These are phyloP conservation scores for Candolleomyces efflorescens DNA, from an alignment of 768 basidiomycete genomes.

Conservation along the genomic window DNA sequence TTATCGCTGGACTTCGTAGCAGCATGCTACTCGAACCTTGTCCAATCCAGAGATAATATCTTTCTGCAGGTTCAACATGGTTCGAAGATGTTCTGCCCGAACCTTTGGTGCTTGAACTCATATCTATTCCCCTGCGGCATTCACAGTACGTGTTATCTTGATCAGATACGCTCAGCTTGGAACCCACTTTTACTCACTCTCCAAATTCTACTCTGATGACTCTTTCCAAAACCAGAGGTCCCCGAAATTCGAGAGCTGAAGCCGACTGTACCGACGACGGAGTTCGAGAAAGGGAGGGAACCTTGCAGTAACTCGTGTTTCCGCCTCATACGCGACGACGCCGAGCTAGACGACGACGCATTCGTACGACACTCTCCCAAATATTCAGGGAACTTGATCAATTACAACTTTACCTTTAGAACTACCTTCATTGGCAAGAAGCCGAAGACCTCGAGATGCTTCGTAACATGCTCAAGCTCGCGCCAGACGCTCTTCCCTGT, in stretches of 20 bases:
- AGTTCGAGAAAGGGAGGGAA: background rate
- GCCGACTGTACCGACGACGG: background rate
- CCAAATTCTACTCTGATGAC: background rate
- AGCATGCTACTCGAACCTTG: background rate
- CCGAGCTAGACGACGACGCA: background rate
- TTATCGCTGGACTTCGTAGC: background rate
- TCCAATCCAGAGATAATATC: background rate
- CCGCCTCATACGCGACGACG: background rate
- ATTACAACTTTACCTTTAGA: background rate
- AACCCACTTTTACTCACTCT: too few species aligned
- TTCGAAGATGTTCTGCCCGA: constrained; percentile 1
- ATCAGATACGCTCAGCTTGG: too few species aligned
- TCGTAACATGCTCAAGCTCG: constrained; percentile 33
- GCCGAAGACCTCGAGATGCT: constrained; percentile 35
- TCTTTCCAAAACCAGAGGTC: background rate
- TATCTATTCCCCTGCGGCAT: background rate
- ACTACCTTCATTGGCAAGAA: constrained; percentile 31
- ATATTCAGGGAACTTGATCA: constrained; percentile 3
- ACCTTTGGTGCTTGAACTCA: background rate
- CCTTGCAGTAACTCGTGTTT: background rate
- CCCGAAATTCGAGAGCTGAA: background rate
- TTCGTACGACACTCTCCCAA: background rate
- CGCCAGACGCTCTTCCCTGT: constrained; percentile 46
- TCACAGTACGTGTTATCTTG: constrained; percentile 1
- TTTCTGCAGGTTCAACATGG: constrained; percentile 1